phyloP scores from a whole-genome alignment of 805 yeast species.

The Metschnikowia lochheadii region DNA sequence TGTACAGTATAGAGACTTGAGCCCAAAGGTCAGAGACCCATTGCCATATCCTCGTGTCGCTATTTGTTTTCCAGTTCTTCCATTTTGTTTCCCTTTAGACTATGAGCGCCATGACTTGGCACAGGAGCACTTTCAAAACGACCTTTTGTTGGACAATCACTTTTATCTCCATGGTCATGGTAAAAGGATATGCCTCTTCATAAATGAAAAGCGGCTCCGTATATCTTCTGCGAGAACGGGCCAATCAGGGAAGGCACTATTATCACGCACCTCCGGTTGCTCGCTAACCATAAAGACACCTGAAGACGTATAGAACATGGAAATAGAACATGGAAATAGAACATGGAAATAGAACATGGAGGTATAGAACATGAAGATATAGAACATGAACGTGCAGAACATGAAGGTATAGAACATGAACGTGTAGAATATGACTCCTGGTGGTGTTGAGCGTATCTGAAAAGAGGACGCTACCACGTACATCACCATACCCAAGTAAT shows the following conservation, averaged over 20 bases:
- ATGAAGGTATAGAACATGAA: no score
- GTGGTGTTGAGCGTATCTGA: no score
- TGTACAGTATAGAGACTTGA: no score
- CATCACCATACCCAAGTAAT: conserved; percentile 34
- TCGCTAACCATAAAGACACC: conserved; percentile 81
- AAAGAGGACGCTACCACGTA: no score
- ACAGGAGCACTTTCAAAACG: no score
- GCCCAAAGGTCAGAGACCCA: no score
- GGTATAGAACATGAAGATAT: no score
- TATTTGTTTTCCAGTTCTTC: no score
- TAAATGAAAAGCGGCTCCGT: conserved; percentile 78
- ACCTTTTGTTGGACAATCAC: conserved; percentile 80
- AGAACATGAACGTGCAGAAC: no score
- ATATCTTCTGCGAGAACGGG: conserved; percentile 51
- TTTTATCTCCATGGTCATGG: conserved; percentile 98
- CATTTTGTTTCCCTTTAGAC: conserved; percentile 37
- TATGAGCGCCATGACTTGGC: conserved; percentile 96
- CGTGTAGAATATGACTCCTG: conserved; percentile 55
- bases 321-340: no score
- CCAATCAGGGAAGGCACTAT: conserved; percentile 67
- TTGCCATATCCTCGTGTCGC: no score
- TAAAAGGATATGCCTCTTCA: conserved; percentile 93
- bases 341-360: no score
- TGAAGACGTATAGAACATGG: conserved; percentile 70
- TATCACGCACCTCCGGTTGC: conserved; percentile 78